Conservation (phyloP, 352 stramenopile species). For the Nothophytophthora sp. region DNA sequence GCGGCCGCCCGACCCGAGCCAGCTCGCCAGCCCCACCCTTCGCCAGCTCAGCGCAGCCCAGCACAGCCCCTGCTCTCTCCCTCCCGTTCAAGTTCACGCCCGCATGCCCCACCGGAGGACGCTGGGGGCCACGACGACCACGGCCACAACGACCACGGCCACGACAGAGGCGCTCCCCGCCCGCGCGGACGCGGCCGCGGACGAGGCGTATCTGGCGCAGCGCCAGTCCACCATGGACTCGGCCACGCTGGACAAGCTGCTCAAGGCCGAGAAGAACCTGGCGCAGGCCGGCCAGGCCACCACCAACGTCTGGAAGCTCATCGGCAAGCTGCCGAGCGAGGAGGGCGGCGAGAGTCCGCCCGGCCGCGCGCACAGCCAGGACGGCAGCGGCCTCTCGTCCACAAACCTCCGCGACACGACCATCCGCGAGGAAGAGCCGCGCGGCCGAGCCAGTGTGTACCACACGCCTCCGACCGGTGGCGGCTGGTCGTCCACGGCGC, state of each 20-base stretch:
- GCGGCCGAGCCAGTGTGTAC: too few relatives aligned
- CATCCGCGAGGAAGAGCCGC: too few relatives aligned
- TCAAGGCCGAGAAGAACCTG: slow-evolving; percentile 81
- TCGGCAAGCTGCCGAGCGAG: slow-evolving; percentile 46
- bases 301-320: slow-evolving; percentile 82
- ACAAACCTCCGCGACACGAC: too few relatives aligned
- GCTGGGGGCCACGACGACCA: slow-evolving; percentile 14
- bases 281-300: slow-evolving; percentile 82
- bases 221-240: slow-evolving; percentile 83
- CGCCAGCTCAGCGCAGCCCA: too few relatives aligned
- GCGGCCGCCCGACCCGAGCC: too few relatives aligned
- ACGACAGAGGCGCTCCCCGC: neutral
- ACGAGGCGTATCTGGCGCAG: slow-evolving; percentile 58
- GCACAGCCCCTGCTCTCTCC: too few relatives aligned
- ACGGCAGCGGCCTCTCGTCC: neutral
- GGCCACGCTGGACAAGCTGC: slow-evolving; percentile 77
- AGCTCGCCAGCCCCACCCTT: too few relatives aligned
- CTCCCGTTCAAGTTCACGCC: too few relatives aligned
- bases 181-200: slow-evolving; percentile 9
- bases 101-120: slow-evolving; percentile 17
- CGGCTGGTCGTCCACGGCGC: slow-evolving; percentile 19
- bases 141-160: neutral
- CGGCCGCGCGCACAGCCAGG: neutral
- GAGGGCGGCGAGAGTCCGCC: slow-evolving; percentile 26
- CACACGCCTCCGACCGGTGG: slow-evolving; percentile 6